Base-by-base conservation (phyloP, 441 rosid species). In the Erodium chrysanthum region DNA sequence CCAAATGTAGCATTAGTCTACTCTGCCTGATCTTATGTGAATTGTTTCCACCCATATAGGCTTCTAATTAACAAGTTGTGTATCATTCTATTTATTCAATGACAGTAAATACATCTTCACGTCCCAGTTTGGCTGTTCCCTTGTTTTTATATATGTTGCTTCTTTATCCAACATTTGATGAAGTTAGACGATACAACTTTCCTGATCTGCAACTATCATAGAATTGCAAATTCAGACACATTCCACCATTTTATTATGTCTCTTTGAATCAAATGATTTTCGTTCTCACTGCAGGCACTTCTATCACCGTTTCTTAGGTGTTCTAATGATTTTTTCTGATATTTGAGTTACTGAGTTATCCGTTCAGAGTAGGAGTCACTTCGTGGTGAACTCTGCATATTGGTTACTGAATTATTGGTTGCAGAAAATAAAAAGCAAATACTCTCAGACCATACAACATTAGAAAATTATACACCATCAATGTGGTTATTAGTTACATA, bases 91-190 rank as follows among this genome's bases (percentile, higher is more conserved):
- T 52, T 52, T 20, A n/a, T n/a, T n/a, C n/a, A n/a, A n/a, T n/a
- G n/a, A n/a, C n/a, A n/a, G n/a, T n/a, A n/a, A n/a, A n/a, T 52
- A 7, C 59, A 52, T 52, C 59, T 52, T 20, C 59, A 52, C 23
- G 15, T 52, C 59, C 59, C 59, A 52, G 59, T 52, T 52, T 52
- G 59, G 9, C 59, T 52, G 11, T 52, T 18, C 23, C 58, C 58
- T 52, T 5, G 23, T 2, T 8, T 20, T 17, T 52, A 3, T 52
- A 18, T 4, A 17, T 52, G 4, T 7, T 52, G 59, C 23, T 18
- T 52, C 59, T 52, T 52, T 23, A 52, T 7, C 23, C 59, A 18
- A 18, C 23, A 52, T 20, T 52, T 52, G 21, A 9, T 52, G 7
- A 5, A 20, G 14, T 52, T 52, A 6, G 59, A 20, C 22, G 59